phyloP scores from a whole-genome alignment of 2,329 filamentous ascomycete genomes.

The Gnomoniopsis sp. region DNA sequence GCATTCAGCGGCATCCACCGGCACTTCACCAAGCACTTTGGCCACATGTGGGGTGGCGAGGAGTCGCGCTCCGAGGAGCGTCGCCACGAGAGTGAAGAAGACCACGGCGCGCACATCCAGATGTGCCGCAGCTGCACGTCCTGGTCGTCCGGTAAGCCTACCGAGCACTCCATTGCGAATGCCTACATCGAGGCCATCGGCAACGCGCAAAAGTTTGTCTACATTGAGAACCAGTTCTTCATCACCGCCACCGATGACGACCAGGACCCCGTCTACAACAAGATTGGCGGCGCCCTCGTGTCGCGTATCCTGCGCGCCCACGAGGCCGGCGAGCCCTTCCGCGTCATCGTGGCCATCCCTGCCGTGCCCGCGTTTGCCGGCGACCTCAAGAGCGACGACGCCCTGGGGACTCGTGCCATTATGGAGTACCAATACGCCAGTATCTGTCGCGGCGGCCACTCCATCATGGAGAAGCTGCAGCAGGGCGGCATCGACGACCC shows the following conservation, averaged over 20 bases:
- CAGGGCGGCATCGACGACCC: slow-evolving; percentile 65
- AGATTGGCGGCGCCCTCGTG: slow-evolving; percentile 75
- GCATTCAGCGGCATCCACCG: slow-evolving; percentile 27
- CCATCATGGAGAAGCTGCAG: slow-evolving; percentile 70
- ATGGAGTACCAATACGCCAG: slow-evolving; percentile 85
- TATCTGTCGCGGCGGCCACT: slow-evolving; percentile 73
- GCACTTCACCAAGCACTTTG: slow-evolving; percentile 35
- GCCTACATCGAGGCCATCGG: slow-evolving; percentile 73
- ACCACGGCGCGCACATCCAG: slow-evolving; percentile 41
- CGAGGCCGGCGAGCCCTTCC: slow-evolving; percentile 62
- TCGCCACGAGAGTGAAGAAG: slow-evolving; percentile 2
- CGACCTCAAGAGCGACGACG: slow-evolving; percentile 68
- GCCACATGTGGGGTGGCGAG: slow-evolving; percentile 31
- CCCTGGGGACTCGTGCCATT: slow-evolving; percentile 75
- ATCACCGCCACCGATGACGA: slow-evolving; percentile 73
- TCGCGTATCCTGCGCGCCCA: slow-evolving; percentile 72
- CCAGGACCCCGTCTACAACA: slow-evolving; percentile 72
- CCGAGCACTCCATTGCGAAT: slow-evolving; percentile 78
- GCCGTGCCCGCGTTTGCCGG: slow-evolving; percentile 80
- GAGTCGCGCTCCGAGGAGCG: slow-evolving; percentile 20
- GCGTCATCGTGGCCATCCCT: slow-evolving; percentile 74
- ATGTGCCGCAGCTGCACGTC: slow-evolving; percentile 40
- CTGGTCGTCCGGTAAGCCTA: slow-evolving; percentile 50
- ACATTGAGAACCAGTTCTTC: slow-evolving; percentile 85
- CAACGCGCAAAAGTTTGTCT: slow-evolving; percentile 69